Percentiles rank a stretch among this genome's conserved stretches.
These are phyloP conservation scores for Daldinia caldariorum DNA, from an alignment of 495 filamentous ascomycete species.

Conservation along the genomic window DNA sequence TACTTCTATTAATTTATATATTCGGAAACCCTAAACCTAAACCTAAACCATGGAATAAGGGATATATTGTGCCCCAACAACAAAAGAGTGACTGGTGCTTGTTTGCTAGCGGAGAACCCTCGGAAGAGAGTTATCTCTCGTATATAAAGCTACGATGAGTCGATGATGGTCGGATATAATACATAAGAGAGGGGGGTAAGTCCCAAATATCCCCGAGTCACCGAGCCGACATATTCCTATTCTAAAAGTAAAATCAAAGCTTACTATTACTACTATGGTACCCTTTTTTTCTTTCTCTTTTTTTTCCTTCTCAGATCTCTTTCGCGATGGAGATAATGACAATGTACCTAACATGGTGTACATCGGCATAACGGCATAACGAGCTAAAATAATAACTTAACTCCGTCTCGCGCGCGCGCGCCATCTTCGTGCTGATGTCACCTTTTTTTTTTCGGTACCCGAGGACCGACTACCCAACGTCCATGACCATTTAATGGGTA, in stretches of 20 bases:
- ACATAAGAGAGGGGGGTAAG: neutral
- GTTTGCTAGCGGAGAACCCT: neutral
- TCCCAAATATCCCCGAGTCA: neutral
- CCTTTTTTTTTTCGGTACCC: neutral
- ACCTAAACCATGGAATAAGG: neutral
- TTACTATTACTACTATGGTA: neutral
- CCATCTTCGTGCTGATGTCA: constrained; percentile 9
- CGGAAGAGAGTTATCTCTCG: neutral
- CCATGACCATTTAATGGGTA: neutral
- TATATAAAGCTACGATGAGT: constrained; percentile 4
- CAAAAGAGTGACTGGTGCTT: neutral
- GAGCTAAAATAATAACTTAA: neutral
- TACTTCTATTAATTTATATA: neutral
- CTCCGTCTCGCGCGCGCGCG: neutral
- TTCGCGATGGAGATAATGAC: constrained; percentile 1
- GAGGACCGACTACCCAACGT: neutral
- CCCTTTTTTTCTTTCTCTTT: neutral
- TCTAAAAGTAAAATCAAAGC: neutral
- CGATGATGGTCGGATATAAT: neutral
- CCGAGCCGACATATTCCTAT: constrained; percentile 10
- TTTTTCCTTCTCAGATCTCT: neutral
- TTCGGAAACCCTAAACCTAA: neutral
- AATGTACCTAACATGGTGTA: neutral
- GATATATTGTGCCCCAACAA: neutral
- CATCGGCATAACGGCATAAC: neutral